phyloP scores from a whole-genome alignment of 2,329 filamentous ascomycete species.

The Hymenoscyphus occultus region DNA sequence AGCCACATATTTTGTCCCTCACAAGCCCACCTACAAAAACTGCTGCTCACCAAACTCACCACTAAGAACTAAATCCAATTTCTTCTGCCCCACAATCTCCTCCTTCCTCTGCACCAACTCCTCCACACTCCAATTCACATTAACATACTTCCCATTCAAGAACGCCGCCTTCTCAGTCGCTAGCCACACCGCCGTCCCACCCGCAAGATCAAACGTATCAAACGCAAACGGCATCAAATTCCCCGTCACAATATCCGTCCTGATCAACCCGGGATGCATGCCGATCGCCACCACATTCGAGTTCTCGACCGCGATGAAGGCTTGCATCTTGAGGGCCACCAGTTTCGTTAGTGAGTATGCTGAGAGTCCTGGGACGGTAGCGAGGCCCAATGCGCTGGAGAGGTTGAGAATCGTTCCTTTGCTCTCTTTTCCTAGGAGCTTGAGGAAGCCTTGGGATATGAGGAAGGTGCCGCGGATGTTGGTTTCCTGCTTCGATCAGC shows the following conservation, averaged over 20 bases:
- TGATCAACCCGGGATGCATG: constrained; percentile 19
- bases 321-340: constrained; percentile 14
- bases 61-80: constrained; percentile 13
- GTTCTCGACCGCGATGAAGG: constrained; percentile 17
- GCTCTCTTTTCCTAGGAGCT: constrained; percentile 20
- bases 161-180: constrained; percentile 30
- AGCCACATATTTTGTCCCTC: too few relatives aligned
- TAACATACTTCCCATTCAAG: constrained; percentile 32
- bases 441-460: constrained; percentile 36
- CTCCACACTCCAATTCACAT: constrained; percentile 35
- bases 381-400: constrained; percentile 3
- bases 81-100: constrained; percentile 18
- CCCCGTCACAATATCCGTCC: constrained; percentile 23
- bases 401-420: constrained; percentile 23
- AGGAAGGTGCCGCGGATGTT: constrained; percentile 38
- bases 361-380: constrained; percentile 11
- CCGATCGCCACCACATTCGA: constrained; percentile 20
- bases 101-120: constrained; percentile 28
- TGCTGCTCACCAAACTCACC: constrained; percentile 20
- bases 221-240: constrained; percentile 31
- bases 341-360: constrained; percentile 21
- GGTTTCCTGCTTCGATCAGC: constrained; percentile 32
- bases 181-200: constrained; percentile 33
- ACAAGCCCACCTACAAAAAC: constrained; percentile 12
- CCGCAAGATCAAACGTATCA: constrained; percentile 34